phyloP scores from a whole-genome alignment of 2,329 filamentous ascomycete genomes.

The Endoconidiophora laricicola region DNA sequence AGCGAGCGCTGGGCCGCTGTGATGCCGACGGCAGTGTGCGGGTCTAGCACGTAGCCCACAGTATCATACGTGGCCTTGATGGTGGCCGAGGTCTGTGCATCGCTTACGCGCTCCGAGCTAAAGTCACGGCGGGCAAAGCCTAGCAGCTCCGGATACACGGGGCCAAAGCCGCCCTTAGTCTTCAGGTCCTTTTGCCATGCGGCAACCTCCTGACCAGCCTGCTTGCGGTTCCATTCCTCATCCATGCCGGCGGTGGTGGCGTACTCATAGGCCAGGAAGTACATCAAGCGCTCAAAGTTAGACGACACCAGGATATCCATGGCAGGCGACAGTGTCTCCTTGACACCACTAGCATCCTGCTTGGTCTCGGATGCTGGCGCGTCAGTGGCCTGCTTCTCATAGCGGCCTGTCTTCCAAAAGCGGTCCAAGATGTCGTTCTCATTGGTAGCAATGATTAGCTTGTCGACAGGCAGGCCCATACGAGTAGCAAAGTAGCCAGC shows the following conservation, averaged over 20 bases:
- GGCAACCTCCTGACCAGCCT: constrained; percentile 59
- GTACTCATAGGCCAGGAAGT: constrained; percentile 74
- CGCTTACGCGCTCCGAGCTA: constrained; percentile 58
- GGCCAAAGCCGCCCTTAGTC: constrained; percentile 59
- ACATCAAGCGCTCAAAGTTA: constrained; percentile 91
- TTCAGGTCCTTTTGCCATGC: constrained; percentile 68
- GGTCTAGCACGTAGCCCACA: constrained; percentile 70
- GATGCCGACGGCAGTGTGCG: constrained; percentile 80
- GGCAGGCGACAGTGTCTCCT: constrained; percentile 81
- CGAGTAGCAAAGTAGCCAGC: constrained; percentile 81
- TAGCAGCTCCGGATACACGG: constrained; percentile 59
- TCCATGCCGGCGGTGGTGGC: constrained; percentile 43
- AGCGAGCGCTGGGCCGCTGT: constrained; percentile 58
- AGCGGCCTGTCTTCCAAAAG: constrained; percentile 80
- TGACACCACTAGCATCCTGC: constrained; percentile 51
- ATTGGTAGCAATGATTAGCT: constrained; percentile 85
- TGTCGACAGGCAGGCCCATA: constrained; percentile 79
- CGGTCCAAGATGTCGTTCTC: constrained; percentile 94
- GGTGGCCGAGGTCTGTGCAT: constrained; percentile 50
- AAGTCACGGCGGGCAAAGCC: constrained; percentile 57
- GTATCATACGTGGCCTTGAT: constrained; percentile 39
- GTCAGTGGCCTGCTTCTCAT: constrained; percentile 60
- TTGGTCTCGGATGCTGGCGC: constrained; percentile 44
- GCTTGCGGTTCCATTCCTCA: constrained; percentile 47
- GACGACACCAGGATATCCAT: constrained; percentile 96